Percentiles rank a stretch among this genome's conserved stretches.
These are phyloP conservation scores for Coniochaeta hoffmannii DNA, from an alignment of 2,329 filamentous ascomycete species.

Conservation along the genomic window DNA sequence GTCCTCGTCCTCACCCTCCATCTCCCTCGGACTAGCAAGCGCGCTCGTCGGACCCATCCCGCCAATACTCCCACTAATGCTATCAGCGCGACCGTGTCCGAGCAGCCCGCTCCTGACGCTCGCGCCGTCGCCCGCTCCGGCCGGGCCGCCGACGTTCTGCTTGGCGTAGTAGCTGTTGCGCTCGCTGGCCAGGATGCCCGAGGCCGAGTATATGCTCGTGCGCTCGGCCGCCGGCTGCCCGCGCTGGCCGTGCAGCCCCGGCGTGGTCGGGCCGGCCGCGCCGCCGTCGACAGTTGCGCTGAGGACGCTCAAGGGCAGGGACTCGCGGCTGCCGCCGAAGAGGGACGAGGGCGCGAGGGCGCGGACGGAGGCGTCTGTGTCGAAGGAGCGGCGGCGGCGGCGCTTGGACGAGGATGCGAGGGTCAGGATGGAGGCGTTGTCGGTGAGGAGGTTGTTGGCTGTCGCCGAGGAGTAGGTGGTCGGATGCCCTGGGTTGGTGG, in stretches of 20 bases:
- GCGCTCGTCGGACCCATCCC: conserved; percentile 47
- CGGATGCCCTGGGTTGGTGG: conserved; percentile 42
- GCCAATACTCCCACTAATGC: conserved; percentile 68
- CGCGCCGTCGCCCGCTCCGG: conserved; percentile 54
- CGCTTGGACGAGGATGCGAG: conserved; percentile 77
- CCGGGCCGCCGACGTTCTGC: conserved; percentile 14
- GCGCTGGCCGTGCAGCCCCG: conserved; percentile 42
- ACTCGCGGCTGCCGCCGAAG: conserved; percentile 76
- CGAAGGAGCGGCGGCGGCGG: conserved; percentile 68
- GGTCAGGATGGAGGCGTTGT: conserved; percentile 81
- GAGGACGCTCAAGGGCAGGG: conserved; percentile 69
- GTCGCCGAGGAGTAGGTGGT: conserved; percentile 72
- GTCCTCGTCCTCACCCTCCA: conserved; percentile 21
- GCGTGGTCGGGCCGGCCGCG: conserved; percentile 31
- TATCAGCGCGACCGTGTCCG: conserved; percentile 75
- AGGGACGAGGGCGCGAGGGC: conserved; percentile 77
- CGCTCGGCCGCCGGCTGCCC: conserved; percentile 42
- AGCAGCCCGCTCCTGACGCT: conserved; percentile 72
- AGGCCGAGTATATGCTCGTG: conserved; percentile 75
- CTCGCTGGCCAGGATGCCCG: conserved; percentile 63
- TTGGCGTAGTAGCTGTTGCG: conserved; percentile 71
- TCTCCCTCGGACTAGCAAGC: conserved; percentile 49
- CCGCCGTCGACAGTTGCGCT: conserved; percentile 58
- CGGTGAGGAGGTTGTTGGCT: conserved; percentile 73
- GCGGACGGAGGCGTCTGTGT: conserved; percentile 79